Conservation (phyloP, 257 asterid species). For the Phtheirospermum japonicum region DNA sequence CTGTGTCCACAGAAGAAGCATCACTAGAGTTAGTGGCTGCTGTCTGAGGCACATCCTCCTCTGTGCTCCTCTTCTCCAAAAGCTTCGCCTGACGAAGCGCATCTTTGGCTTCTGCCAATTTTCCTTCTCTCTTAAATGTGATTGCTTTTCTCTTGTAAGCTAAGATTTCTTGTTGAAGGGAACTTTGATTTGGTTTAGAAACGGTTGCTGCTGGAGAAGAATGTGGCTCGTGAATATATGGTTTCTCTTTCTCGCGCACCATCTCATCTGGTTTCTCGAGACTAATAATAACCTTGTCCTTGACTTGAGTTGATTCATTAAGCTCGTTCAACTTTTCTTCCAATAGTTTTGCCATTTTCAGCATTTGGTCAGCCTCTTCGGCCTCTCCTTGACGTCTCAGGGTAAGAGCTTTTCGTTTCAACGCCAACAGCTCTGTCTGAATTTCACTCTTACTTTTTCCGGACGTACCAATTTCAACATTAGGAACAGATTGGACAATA, state of each 20-base stretch:
- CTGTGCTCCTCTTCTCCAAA: slow-evolving; percentile 50
- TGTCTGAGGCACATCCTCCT: slow-evolving; percentile 26
- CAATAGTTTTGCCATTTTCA: slow-evolving; percentile 49
- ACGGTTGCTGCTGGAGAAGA: slow-evolving; percentile 3
- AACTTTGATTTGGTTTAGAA: slow-evolving; percentile 24
- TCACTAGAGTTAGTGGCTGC: slow-evolving; percentile 32
- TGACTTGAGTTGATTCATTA: slow-evolving; percentile 42
- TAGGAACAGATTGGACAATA: slow-evolving; percentile 28
- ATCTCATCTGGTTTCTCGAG: slow-evolving; percentile 36
- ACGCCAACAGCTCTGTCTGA: slow-evolving; percentile 73
- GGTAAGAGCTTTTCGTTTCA: slow-evolving; percentile 78
- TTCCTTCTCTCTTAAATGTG: slow-evolving; percentile 85
- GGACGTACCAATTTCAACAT: slow-evolving; percentile 31
- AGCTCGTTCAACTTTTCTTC: slow-evolving; percentile 65
- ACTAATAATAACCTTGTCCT: slow-evolving; percentile 18
- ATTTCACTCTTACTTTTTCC: slow-evolving; percentile 66
- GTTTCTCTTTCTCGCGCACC: slow-evolving; percentile 35
- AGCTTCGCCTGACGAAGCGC: slow-evolving; percentile 85
- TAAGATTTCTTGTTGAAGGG: slow-evolving; percentile 59
- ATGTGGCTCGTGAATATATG: slow-evolving; percentile 10
- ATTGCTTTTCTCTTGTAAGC: slow-evolving; percentile 81
- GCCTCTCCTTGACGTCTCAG: slow-evolving; percentile 79
- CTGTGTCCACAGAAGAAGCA: slow-evolving; percentile 42
- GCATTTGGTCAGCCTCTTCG: slow-evolving; percentile 83
- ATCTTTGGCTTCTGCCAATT: slow-evolving; percentile 88